Percentiles rank a stretch among this genome's conserved stretches.
phyloP scores from a whole-genome alignment of 257 asterid species.

The Solanum virginianum region DNA sequence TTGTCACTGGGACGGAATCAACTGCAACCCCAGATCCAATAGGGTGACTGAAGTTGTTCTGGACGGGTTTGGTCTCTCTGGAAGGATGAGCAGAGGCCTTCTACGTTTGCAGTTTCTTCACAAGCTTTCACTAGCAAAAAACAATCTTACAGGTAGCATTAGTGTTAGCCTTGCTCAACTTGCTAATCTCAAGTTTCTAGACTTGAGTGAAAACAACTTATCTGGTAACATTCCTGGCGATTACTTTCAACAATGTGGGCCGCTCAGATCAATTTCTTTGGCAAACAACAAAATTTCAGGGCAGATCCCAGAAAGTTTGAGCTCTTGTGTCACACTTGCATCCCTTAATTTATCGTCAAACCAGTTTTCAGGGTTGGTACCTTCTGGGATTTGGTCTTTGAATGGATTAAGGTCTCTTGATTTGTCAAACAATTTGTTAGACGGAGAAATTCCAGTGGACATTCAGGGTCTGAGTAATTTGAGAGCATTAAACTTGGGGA shows the following conservation, averaged over 20 bases:
- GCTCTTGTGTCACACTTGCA: conserved; percentile 62
- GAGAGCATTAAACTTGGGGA: conserved; percentile 43
- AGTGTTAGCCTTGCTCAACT: conserved; percentile 64
- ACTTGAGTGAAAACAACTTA: conserved; percentile 66
- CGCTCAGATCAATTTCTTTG: conserved; percentile 60
- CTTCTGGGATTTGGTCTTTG: conserved; percentile 62
- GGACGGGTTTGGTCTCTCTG: conserved; percentile 74
- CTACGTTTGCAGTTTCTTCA: conserved; percentile 65
- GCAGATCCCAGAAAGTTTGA: conserved; percentile 58
- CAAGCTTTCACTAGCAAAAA: conserved; percentile 57
- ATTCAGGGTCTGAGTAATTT: conserved; percentile 44
- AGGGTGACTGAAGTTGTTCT: conserved; percentile 85
- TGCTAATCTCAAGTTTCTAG: conserved; percentile 50
- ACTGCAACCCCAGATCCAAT: conserved; percentile 86
- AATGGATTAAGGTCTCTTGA: conserved; percentile 63
- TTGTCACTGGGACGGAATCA: conserved; percentile 74
- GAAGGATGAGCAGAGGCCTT: conserved; percentile 80
- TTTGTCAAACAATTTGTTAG: conserved; percentile 58
- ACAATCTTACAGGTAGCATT: conserved; percentile 67
- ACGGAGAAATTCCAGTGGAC: conserved; percentile 51
- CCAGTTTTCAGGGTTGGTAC: conserved; percentile 63
- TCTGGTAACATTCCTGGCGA: conserved; percentile 51
- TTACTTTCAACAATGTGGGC: conserved; percentile 74
- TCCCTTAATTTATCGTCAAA: conserved; percentile 62
- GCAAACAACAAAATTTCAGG: conserved; percentile 66